Evolutionary conservation across 1,284 basidiomycete genomes (phyloP), one percentile per base, ranked within the genome.

Genomic region (Ustilago esculenta): DNA sequence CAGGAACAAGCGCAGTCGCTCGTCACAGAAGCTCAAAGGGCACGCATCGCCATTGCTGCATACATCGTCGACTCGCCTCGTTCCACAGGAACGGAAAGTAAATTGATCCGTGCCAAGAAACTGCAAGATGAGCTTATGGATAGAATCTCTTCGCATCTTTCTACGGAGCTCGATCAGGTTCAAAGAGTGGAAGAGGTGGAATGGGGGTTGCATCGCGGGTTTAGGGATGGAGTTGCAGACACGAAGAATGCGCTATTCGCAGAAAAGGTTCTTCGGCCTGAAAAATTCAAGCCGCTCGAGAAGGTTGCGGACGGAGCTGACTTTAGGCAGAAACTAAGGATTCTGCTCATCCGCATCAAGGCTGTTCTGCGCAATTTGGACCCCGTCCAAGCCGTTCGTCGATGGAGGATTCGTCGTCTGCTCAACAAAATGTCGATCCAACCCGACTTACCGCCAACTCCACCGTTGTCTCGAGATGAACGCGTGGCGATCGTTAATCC

Each of bases 121-220:
- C 37, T 63, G 47, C 59, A 63, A 21, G 43, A 37, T 25, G 27
- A 50, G 17, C 25, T 55, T 21, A 55, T 55, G 46, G 23, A 30
- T 5, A 15, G 43, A 4, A 43, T 55, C 5, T 24, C 46, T 6
- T 32, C n/a, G 12, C 52, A 63, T 30, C 18, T 50, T 8, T 8
- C 8, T 2, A 32, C 47, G 20, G 46, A 55, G 18, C 34, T 63
- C 3, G 42, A 50, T n/a, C 25, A 39, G 17, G 5, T 25, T 6
- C 15, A 34, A 3, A n/a, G 18, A 4, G 15, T 49, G 20, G 40
- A 40, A 21, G 33, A 39, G 20, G 17, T 55, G 2, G 59, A 63
- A 14, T 41, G 33, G 59, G 14, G 35, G 6, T 23, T 63, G 7
- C 47, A 55, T 15, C 35, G 35, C 5, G 59, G 59, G 2, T 47